Conservation (phyloP, 2,329 filamentous ascomycete species). For the Beauveria bassiana region DNA sequence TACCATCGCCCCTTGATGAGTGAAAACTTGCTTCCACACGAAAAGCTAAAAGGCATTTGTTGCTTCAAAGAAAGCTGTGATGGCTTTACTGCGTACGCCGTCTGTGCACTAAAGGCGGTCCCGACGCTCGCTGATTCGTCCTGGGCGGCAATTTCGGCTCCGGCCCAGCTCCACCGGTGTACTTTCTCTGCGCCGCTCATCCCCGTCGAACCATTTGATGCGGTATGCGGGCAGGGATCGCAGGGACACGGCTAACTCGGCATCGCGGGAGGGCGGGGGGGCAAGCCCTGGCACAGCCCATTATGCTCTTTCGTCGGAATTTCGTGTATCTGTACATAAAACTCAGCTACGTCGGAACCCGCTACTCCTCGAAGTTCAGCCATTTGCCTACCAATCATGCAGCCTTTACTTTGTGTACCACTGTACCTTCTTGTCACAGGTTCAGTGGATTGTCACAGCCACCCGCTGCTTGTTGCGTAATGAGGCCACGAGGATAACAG, state of each 20-base stretch:
- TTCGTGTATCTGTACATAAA: too few relatives aligned
- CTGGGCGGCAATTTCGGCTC: background rate
- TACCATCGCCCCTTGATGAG: background rate
- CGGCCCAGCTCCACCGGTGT: background rate
- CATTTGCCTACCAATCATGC: background rate
- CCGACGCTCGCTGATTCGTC: constrained; percentile 1
- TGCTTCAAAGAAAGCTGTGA: too few relatives aligned
- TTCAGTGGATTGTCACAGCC: background rate
- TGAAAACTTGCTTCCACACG: too few relatives aligned
- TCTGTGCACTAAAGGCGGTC: background rate
- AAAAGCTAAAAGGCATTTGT: too few relatives aligned
- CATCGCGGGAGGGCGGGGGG: background rate
- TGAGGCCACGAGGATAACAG: background rate
- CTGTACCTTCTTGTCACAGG: background rate
- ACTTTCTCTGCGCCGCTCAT: background rate
- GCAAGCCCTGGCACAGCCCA: background rate
- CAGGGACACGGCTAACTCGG: constrained; percentile 6
- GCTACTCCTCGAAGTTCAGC: background rate
- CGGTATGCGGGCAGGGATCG: background rate
- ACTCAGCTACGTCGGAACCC: too few relatives aligned
- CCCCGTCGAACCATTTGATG: background rate
- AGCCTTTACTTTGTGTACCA: background rate
- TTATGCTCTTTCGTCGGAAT: background rate
- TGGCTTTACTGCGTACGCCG: background rate
- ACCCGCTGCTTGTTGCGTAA: background rate